A percentile compares a stretch with the other conserved stretches of the same genome.
phyloP scores from a whole-genome alignment of 352 stramenopile species.

The Globisporangium middletonii region DNA sequence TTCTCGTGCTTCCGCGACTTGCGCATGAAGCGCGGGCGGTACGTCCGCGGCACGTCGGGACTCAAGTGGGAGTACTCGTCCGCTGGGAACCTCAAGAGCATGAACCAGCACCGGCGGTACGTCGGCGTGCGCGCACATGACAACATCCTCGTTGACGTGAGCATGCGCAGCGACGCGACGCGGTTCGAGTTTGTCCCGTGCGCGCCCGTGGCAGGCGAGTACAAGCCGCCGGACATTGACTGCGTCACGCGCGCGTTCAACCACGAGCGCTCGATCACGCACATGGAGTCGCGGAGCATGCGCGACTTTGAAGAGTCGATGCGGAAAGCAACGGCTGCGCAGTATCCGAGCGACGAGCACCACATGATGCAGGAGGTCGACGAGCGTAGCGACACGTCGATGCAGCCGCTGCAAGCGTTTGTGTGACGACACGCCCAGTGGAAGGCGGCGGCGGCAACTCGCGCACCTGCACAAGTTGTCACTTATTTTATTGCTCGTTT shows the following conservation, averaged over 20 bases:
- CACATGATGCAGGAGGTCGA: not conserved
- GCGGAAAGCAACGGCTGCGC: constrained; percentile 16
- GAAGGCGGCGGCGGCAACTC: too few relatives aligned
- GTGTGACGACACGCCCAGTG: not conserved
- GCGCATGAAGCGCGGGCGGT: constrained; percentile 65
- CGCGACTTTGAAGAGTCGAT: constrained; percentile 61
- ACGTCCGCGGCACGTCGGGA: constrained; percentile 52
- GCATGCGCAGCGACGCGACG: constrained; percentile 74
- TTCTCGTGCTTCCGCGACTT: constrained; percentile 82
- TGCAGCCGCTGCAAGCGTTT: not conserved
- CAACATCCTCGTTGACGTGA: constrained; percentile 72
- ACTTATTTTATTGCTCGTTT: too few relatives aligned
- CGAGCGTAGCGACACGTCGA: not conserved
- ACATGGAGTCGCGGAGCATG: constrained; percentile 76
- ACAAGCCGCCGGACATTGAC: constrained; percentile 59
- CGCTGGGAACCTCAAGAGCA: constrained; percentile 76
- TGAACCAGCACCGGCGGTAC: constrained; percentile 87
- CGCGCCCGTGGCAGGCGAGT: constrained; percentile 24
- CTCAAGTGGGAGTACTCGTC: constrained; percentile 82
- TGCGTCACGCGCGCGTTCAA: constrained; percentile 72
- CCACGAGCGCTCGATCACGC: constrained; percentile 51
- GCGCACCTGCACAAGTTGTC: too few relatives aligned
- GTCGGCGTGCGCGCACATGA: constrained; percentile 63
- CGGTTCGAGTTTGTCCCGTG: constrained; percentile 76
- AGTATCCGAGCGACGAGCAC: not conserved